phyloP scores from a whole-genome alignment of 2,329 filamentous ascomycete species.

The Pleurostoma richardsiae region DNA sequence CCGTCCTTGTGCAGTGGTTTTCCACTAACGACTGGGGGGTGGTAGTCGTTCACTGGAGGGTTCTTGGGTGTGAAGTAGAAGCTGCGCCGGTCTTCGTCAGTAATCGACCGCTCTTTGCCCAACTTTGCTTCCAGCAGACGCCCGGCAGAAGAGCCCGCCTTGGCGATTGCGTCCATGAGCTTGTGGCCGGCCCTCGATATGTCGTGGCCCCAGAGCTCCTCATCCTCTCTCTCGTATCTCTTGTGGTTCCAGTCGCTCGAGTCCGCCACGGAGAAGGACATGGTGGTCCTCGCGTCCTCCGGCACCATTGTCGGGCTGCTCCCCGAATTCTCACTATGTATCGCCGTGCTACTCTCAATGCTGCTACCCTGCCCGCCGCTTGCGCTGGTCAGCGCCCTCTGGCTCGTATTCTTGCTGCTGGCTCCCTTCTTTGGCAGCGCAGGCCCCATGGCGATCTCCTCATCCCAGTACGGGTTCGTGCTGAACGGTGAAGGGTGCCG shows the following conservation, averaged over 20 bases:
- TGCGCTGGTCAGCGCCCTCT: constrained; percentile 54
- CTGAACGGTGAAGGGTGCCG: constrained; percentile 76
- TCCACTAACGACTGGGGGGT: constrained; percentile 78
- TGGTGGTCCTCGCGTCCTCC: constrained; percentile 39
- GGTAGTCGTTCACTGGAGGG: constrained; percentile 79
- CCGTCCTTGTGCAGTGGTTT: constrained; percentile 65
- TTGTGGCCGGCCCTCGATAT: constrained; percentile 48
- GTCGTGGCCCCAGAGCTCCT: constrained; percentile 75
- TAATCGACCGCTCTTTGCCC: constrained; percentile 46
- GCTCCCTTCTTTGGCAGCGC: constrained; percentile 59
- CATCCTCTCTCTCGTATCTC: constrained; percentile 82
- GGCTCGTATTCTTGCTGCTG: constrained; percentile 49
- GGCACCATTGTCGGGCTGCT: constrained; percentile 40
- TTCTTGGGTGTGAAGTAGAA: constrained; percentile 58
- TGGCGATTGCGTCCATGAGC: constrained; percentile 52
- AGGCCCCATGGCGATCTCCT: constrained; percentile 81
- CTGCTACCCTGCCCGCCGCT: constrained; percentile 27
- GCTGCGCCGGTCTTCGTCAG: constrained; percentile 44
- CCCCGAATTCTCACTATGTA: constrained; percentile 25
- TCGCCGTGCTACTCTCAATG: constrained; percentile 19
- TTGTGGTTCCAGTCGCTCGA: constrained; percentile 66
- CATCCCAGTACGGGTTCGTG: constrained; percentile 84
- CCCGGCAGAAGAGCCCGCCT: constrained; percentile 52
- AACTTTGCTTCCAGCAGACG: constrained; percentile 48
- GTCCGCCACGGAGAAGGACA: constrained; percentile 27